Base-by-base conservation (phyloP, 345 rosid species). In the Pistacia atlantica region DNA sequence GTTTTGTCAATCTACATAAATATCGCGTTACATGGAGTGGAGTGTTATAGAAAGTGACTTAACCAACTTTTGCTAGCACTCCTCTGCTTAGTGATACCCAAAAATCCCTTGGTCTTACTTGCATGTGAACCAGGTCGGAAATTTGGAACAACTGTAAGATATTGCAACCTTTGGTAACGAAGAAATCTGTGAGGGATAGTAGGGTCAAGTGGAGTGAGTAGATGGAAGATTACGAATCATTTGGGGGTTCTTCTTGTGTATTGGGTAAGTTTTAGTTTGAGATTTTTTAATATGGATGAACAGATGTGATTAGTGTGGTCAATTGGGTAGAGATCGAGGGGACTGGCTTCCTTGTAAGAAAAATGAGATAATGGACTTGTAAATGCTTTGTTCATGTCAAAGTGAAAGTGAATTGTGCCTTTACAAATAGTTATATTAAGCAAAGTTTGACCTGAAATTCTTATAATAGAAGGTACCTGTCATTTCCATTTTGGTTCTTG, bases 401-500 rank as follows among this genome's bases (percentile, higher is more conserved):
- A 54, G 57, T 14, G 57, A 54, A 14, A 1, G 1, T 54, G 18
- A 54, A 54, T 20, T 16, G 1, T 54, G 16, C n/a, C 18, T 54
- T 54, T 54, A 14, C n/a, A 13, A 14, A 54, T 54, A 14, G 57
- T 54, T 54, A 54, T 54, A 54, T 51, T 51, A 51, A 14, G n/a
- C 57, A 54, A 5, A 61, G 18, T 25, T 31, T 61, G 0, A 28
- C 37, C 31, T 2, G 38, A 28, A n/a, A 1, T 28, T 28, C 46
- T 55, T 37, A 58, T 16, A 0, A 57, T 10, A 38, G 12, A 16
- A 45, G 28, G 58, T 65, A 58, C 5, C 57, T 31, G 20, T 45
- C 6, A 55, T 71, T 13, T 17, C 5, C 48, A 11, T 2, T 45
- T 18, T 77, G 74, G 61, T 78, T 80, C 33, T 72, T 77, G 75